These are phyloP conservation scores for Teratosphaeria zuluensis DNA, from an alignment of 2,329 filamentous ascomycete species.

Conservation along the genomic window DNA sequence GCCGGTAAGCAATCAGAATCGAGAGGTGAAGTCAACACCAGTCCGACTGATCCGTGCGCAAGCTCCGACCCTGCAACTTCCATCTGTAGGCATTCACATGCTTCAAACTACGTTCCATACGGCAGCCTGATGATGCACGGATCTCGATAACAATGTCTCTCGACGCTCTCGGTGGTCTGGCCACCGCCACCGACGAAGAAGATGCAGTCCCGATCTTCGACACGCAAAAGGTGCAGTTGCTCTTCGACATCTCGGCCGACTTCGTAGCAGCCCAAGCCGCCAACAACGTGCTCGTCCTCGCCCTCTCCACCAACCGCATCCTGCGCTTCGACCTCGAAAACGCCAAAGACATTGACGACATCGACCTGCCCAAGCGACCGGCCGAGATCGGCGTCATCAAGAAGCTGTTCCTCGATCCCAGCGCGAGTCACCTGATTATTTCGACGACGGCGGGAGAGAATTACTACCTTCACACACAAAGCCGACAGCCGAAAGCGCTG, in stretches of 20 bases:
- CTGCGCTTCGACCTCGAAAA: constrained; percentile 88
- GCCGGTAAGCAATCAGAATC: too few species aligned
- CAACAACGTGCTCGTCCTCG: constrained; percentile 91
- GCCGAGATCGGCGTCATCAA: constrained; percentile 86
- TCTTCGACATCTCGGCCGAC: constrained; percentile 88
- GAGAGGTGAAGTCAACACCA: background rate
- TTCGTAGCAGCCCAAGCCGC: constrained; percentile 95
- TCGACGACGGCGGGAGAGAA: constrained; percentile 89
- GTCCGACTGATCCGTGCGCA: background rate
- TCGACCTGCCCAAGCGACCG: constrained; percentile 89
- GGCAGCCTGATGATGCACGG: background rate
- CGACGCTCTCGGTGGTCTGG: background rate
- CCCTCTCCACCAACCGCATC: constrained; percentile 84
- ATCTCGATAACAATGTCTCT: background rate
- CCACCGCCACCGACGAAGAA: background rate
- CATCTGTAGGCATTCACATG: background rate
- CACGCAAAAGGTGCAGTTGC: constrained; percentile 81
- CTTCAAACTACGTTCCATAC: too few species aligned
- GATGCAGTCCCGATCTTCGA: constrained; percentile 75
- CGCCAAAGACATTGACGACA: constrained; percentile 94
- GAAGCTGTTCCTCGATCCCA: constrained; percentile 94
- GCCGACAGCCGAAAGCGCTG: constrained; percentile 73
- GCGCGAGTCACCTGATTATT: constrained; percentile 86
- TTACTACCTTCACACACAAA: constrained; percentile 95
- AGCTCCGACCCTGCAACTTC: background rate